Conservation (phyloP, 352 stramenopile genomes). For the Phytopythium ostracodes region DNA sequence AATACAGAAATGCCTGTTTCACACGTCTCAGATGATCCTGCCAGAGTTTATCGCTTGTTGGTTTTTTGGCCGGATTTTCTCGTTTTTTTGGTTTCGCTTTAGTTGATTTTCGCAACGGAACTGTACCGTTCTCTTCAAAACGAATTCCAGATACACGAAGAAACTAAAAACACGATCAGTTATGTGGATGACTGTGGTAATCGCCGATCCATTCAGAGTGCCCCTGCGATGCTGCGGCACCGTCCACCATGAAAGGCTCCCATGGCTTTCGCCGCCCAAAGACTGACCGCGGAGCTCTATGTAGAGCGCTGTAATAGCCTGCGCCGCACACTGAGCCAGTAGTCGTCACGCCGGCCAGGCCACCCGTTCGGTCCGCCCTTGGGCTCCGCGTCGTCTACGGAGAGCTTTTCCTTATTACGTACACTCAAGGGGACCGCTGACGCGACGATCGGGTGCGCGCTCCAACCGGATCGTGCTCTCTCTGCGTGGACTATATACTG, state of each 20-base stretch:
- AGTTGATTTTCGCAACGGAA: not conserved
- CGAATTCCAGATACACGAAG: too few relatives aligned
- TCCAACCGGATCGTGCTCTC: not conserved
- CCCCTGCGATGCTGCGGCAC: not conserved
- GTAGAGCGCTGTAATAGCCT: not conserved
- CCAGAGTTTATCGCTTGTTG: not conserved
- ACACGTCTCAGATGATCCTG: conserved; percentile 4
- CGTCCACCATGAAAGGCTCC: not conserved
- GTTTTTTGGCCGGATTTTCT: conserved; percentile 7
- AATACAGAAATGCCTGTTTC: not conserved
- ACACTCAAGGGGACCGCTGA: not conserved
- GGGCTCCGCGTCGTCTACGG: too few relatives aligned
- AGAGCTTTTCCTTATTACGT: not conserved
- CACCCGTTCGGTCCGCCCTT: not conserved
- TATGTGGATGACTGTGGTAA: not conserved
- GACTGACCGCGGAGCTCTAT: not conserved
- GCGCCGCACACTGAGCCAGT: too few relatives aligned
- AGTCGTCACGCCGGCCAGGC: not conserved
- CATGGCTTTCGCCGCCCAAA: not conserved
- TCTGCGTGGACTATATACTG: too few relatives aligned
- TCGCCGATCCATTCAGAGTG: not conserved
- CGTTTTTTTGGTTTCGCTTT: not conserved
- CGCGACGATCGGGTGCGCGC: not conserved
- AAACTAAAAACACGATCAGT: too few relatives aligned
- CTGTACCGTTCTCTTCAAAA: not conserved